Conservation (phyloP, 1,139 yeast genomes). For the Arxiozyma telluris region DNA sequence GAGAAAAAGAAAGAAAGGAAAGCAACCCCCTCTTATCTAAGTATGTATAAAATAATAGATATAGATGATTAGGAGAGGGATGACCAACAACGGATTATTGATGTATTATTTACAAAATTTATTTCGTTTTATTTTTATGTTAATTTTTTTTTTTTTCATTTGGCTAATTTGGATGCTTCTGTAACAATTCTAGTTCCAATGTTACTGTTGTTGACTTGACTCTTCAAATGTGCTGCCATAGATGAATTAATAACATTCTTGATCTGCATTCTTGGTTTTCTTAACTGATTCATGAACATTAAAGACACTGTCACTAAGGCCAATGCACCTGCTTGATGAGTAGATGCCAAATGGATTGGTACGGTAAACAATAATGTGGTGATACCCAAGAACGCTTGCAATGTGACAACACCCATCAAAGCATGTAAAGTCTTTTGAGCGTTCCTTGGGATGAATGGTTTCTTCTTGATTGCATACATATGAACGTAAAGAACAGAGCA, state of each 20-base stretch:
- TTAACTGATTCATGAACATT: constrained; percentile 58
- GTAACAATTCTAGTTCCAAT: not conserved
- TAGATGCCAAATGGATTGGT: constrained; percentile 87
- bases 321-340: constrained; percentile 96
- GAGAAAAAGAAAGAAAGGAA: too few relatives aligned
- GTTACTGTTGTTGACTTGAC: not conserved
- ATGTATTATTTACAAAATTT: not conserved
- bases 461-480: constrained; percentile 48
- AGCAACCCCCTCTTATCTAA: too few relatives aligned
- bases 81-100: not conserved
- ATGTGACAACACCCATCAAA: constrained; percentile 70
- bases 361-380: constrained; percentile 78
- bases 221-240: not conserved
- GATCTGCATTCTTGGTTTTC: constrained; percentile 52
- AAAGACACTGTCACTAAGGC: constrained; percentile 76
- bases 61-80: too few relatives aligned
- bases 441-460: constrained; percentile 53
- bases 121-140: not conserved
- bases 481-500: constrained; percentile 59
- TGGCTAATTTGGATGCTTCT: constrained; percentile 29
- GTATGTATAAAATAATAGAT: not conserved
- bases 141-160: not conserved
- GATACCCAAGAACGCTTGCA: constrained; percentile 83
- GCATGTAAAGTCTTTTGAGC: constrained; percentile 52
- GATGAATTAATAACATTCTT: constrained; percentile 27